Evolutionary conservation across 2,329 filamentous ascomycete species (phyloP), one percentile per base, ranked within the genome.

Genomic region (Apiospora pterosperma): DNA sequence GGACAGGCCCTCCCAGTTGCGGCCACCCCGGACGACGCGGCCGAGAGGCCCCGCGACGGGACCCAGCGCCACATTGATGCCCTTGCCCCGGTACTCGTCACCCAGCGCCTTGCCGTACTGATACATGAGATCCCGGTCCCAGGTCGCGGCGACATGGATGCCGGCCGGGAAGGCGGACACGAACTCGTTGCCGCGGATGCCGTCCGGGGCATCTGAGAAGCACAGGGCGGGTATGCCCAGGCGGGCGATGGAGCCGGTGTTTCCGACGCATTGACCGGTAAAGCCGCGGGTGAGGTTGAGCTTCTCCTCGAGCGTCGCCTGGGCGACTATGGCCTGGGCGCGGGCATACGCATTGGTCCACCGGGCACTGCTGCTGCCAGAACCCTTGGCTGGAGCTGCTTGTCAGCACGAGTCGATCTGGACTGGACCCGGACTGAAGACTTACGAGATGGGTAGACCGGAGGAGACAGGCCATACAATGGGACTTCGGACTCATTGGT

Each of bases 221-320:
- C 80, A 81, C 19, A 81, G 72, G 3, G 79, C 80, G 3, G 75
- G 69, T 69, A 81, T 81, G 64, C 78, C 78, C 64, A 81, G 71
- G 12, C 79, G 77, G 6, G 74, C 71, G 62, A 81, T 79, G 39
- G 77, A 67, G 12, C 74, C 69, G 6, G 81, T 78, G 66, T 76
- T 80, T 31, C 83, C 84, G 0, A 78, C 76, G 71, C 84, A 86
- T 55, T 81, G 77, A 34, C 62, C 36, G 11, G 2, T 58, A 25
- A 31, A 25, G 38, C 42, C 36, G n/a, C 14, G 36, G 10, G 36
- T 59, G 25, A 64, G n/a, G 62, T 69, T 36, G 68, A 81, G 88
- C 78, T 95, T 96, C 76, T 96, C 92, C 23, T 88, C 82, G 61
- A 94, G 78, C 1, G 91, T 94, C 79, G 96, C 83, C 71, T 90